Base-by-base conservation (phyloP, 148 eudicot genomes). In the Mesembryanthemum crystallinum region DNA sequence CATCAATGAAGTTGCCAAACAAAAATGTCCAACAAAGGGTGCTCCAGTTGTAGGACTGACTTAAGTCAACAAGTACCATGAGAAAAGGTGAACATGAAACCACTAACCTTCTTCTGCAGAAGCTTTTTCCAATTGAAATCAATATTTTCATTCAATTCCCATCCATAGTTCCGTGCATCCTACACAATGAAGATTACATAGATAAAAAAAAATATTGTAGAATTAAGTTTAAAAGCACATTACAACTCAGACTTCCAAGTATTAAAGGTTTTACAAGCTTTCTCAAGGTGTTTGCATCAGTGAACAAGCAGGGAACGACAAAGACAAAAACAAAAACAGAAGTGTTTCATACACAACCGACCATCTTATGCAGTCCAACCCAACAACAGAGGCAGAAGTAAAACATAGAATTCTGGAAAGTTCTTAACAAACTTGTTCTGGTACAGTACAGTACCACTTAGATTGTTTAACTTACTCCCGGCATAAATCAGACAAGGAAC, bases 41-140 rank as follows among this genome's bases (percentile, higher is more conserved):
- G 39, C 6, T 61, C 58, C 62, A 33, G 1, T 67, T 24, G 49
- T 15, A 37, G 6, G 25, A 43, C 18, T 57, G 27, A 57, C 11
- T 57, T 10, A 45, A 71, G 20, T 11, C 49, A 61, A 73, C 58
- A 80, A 73, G 58, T 39, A 17, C n/a, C 42, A 54, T 68, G 7
- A 76, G 13, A 15, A 73, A 68, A 71, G 43, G 11, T 55, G 75
- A 77, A 28, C 71, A 8, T 72, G 49, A 52, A 25, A 55, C 62
- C 42, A 73, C 86, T 47, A 15, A 95, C 99, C 99, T 95, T 95
- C 87, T 95, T 95, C 9, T 92, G 90, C 82, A 95, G 74, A 75
- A 95, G 97, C 78, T 88, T 92, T 81, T 92, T 95, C 99, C 99
- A 95, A 76, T 89, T 88, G 88, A 90, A 95, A 77, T 88, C 87